Percentiles rank a stretch among this genome's conserved stretches.
Conservation (phyloP, 1,284 basidiomycete genomes). For the Ceratobasidium sp. region DNA sequence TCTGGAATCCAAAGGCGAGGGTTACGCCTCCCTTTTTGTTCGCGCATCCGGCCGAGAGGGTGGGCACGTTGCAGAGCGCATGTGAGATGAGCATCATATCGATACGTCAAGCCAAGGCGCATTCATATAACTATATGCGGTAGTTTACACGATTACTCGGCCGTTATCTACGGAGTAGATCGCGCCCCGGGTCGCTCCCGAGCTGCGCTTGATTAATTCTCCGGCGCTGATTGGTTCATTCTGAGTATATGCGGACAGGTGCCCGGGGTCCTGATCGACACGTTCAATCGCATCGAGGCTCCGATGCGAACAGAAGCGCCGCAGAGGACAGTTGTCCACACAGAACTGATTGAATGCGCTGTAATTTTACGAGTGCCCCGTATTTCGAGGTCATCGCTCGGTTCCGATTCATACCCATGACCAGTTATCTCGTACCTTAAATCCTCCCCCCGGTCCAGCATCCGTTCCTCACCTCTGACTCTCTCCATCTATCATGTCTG, state of each 20-base stretch:
- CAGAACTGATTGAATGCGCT: constrained; percentile 8
- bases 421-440: neutral
- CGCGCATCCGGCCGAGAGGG: neutral
- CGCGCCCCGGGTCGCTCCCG: neutral
- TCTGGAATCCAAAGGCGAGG: neutral
- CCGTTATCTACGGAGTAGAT: neutral
- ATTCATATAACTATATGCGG: constrained; percentile 34
- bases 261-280: neutral
- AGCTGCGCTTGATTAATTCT: neutral
- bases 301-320: constrained; percentile 1
- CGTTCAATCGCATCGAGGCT: neutral
- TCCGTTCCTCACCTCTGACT: neutral
- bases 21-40: constrained; percentile 17
- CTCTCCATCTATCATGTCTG: constrained; percentile 4
- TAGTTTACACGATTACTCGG: neutral
- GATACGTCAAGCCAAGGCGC: neutral
- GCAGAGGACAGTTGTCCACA: neutral
- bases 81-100: neutral
- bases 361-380: neutral
- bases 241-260: neutral
- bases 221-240: constrained; percentile 4
- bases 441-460: neutral
- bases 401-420: neutral
- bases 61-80: constrained; percentile 7
- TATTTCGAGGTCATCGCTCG: neutral